Base-by-base conservation (phyloP, 2,329 filamentous ascomycete genomes). In the Beauveria pseudobassiana region DNA sequence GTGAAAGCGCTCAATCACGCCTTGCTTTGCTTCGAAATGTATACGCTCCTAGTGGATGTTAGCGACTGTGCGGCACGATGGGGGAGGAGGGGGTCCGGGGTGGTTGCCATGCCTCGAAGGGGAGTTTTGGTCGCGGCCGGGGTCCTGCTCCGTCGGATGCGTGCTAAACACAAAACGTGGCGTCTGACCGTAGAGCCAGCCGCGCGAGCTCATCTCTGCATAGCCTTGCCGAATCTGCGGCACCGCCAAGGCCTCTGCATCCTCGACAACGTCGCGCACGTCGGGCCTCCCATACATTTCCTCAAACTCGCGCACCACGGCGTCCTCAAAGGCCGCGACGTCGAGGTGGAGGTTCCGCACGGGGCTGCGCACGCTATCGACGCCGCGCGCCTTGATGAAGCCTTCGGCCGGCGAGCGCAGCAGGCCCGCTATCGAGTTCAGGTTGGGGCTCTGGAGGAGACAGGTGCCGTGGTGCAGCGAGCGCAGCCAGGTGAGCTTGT, bases 381-480 rank as follows among this genome's bases (percentile, higher is more conserved):
- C 93, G 0, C 95, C 95, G 63, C 89, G 87, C 0, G 91, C 90
- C 64, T 85, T 85, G 69, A 98, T 87, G 70, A 85, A 93, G 0
- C 81, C 80, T 67, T 87, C 87, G 0, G 89, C 90, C 0, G 92
- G 91, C n/a, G 91, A 92, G 24, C 84, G 82, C 65, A 99, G 74
- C 69, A 93, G 85, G 2, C 81, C 75, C 1, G 87, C 85, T 30
- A 98, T 89, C 46, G 79, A 75, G 34, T 77, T 73, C 48, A 98
- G 77, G 70, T 96, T 90, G 2, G 88, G 88, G 59, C 90, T 93
- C 40, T 82, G 80, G 2, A 98, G 79, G 49, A 99, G 80, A 69
- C 92, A 95, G 0, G 95, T 99, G 8, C 93, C 95, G 74, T 99
- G 95, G 74, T 99, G 95, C 62, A 99, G 79, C 8, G 92, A 88